A percentile compares a stretch with the other conserved stretches of the same genome.
These are phyloP conservation scores for Hypoxylon cercidicola DNA, from an alignment of 495 filamentous ascomycete genomes.

Conservation along the genomic window DNA sequence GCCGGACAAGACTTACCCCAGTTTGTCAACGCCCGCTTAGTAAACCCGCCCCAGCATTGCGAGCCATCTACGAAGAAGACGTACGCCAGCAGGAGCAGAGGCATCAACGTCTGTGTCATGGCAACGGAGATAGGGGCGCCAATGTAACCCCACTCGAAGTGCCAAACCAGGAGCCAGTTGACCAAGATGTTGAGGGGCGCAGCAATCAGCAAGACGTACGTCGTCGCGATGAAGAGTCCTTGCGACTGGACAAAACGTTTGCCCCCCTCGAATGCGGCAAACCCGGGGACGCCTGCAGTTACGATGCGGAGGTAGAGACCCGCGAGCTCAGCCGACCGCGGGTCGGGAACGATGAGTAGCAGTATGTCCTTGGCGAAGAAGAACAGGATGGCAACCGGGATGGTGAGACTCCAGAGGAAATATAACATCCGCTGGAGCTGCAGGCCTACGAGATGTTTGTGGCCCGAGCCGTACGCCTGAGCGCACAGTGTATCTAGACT, in stretches of 20 bases:
- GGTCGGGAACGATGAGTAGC: constrained; percentile 66
- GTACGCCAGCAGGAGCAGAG: constrained; percentile 78
- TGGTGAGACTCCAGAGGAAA: constrained; percentile 69
- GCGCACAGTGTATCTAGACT: constrained; percentile 78
- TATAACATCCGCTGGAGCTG: constrained; percentile 77
- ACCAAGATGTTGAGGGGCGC: constrained; percentile 73
- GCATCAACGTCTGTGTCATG: constrained; percentile 84
- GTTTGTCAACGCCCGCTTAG: constrained; percentile 73
- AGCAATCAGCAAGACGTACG: constrained; percentile 71
- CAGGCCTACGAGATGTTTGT: constrained; percentile 73
- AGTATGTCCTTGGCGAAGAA: constrained; percentile 66
- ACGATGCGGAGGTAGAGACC: constrained; percentile 74
- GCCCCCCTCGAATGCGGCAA: constrained; percentile 73
- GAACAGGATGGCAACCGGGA: constrained; percentile 73
- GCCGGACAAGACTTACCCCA: constrained; percentile 64
- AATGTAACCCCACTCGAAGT: constrained; percentile 78
- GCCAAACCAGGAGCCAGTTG: constrained; percentile 78
- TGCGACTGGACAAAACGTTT: constrained; percentile 81
- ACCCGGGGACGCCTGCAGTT: constrained; percentile 72
- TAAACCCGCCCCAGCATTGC: constrained; percentile 89
- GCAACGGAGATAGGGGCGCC: constrained; percentile 87
- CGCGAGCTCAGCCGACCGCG: constrained; percentile 69
- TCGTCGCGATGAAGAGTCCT: constrained; percentile 73
- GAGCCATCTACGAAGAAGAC: constrained; percentile 77
- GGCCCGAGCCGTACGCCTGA: constrained; percentile 78